These are phyloP conservation scores for Penicillium sp. DNA, from an alignment of 2,329 filamentous ascomycete genomes.

Conservation along the genomic window DNA sequence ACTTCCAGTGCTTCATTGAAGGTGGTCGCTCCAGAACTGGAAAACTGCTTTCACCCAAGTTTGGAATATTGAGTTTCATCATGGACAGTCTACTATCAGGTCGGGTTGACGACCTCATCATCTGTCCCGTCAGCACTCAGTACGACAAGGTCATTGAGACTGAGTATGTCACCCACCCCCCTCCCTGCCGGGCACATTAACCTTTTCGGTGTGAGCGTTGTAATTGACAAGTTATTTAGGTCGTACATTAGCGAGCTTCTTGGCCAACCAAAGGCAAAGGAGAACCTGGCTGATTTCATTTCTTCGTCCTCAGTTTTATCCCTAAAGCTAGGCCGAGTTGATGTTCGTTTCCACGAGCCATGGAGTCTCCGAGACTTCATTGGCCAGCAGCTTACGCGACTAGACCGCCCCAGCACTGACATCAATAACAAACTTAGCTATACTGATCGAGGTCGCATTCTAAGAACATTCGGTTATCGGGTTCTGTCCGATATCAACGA, in stretches of 20 bases:
- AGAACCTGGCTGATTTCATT: conserved; percentile 88
- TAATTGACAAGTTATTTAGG: conserved; percentile 27
- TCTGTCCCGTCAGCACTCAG: conserved; percentile 94
- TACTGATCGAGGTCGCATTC: conserved; percentile 64
- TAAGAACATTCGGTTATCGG: conserved; percentile 86
- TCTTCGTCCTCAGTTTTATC: conserved; percentile 84
- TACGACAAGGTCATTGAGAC: conserved; percentile 99
- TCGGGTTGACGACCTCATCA: conserved; percentile 82
- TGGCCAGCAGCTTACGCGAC: conserved; percentile 66
- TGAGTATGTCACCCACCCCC: conserved; percentile 48
- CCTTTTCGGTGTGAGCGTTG: conserved; percentile 2
- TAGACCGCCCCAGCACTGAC: conserved; percentile 38
- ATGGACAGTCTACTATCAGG: conserved; percentile 87
- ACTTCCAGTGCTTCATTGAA: conserved; percentile 97
- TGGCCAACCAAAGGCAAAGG: conserved; percentile 91
- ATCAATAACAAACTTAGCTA: conserved; percentile 43
- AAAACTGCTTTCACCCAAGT: conserved; percentile 90
- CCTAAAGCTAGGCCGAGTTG: conserved; percentile 82
- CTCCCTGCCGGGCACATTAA: not conserved
- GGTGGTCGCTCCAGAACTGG: conserved; percentile 89
- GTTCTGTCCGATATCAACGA: conserved; percentile 92
- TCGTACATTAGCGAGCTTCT: conserved; percentile 93
- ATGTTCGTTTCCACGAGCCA: conserved; percentile 93
- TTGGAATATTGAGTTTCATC: conserved; percentile 89
- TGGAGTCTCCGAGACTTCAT: conserved; percentile 88